Percentiles rank a stretch among this genome's conserved stretches.
Evolutionary conservation across 2,329 filamentous ascomycete genomes (phyloP).

Genomic region (Phyllosticta ampelicida): DNA sequence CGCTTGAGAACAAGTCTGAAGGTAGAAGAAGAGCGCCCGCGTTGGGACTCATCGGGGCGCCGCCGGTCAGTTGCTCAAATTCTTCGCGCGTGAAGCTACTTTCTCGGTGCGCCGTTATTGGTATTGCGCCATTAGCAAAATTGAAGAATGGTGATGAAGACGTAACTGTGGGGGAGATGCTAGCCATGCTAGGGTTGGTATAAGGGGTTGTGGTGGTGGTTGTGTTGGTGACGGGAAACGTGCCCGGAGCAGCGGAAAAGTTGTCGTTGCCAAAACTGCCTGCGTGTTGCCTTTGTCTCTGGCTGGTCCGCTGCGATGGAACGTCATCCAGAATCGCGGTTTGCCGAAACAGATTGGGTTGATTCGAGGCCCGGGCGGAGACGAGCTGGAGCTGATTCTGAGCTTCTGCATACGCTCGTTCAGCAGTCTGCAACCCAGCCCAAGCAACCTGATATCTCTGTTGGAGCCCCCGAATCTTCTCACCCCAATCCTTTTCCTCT

Average conservation of each 20-base stretch:
- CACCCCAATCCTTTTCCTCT: constrained; percentile 47
- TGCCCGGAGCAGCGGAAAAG: constrained; percentile 30
- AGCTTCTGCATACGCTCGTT: constrained; percentile 29
- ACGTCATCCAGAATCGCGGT: constrained; percentile 19
- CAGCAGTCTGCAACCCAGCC: constrained; percentile 24
- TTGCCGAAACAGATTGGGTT: constrained; percentile 23
- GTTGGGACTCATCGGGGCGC: constrained; percentile 65
- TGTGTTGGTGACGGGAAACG: constrained; percentile 14
- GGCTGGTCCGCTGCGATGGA: constrained; percentile 30
- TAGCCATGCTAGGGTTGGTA: constrained; percentile 33
- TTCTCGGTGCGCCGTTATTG: constrained; percentile 15
- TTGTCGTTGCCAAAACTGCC: constrained; percentile 17
- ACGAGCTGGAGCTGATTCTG: constrained; percentile 31
- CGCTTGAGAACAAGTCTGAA: constrained; percentile 54
- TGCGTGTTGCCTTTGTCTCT: constrained; percentile 24
- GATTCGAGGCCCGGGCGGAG: constrained; percentile 27
- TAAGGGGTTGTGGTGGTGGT: constrained; percentile 28
- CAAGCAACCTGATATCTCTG: constrained; percentile 32
- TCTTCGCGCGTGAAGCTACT: constrained; percentile 44
- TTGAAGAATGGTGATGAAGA: constrained; percentile 42
- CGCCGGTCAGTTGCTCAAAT: constrained; percentile 48
- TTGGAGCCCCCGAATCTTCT: constrained; percentile 44
- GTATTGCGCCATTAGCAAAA: constrained; percentile 49
- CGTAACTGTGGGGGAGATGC: constrained; percentile 42
- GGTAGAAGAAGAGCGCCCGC: constrained; percentile 65